Evolutionary conservation across 495 filamentous ascomycete species (phyloP), one percentile per base, ranked within the genome.

Genomic region (Annulohypoxylon nitens): DNA sequence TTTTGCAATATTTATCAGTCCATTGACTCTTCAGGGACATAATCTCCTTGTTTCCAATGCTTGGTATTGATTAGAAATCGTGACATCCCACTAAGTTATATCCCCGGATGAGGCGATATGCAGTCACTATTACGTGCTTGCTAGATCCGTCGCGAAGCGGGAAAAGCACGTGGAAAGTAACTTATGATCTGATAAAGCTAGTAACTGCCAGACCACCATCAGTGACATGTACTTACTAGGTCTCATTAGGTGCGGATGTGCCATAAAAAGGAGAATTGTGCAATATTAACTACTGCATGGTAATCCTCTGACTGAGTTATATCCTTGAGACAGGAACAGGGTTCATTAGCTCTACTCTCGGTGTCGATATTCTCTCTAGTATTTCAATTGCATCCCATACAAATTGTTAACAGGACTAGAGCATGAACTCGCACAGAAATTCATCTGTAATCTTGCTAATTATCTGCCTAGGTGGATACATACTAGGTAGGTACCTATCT

Each of bases 1-100:
- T 26, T 45, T 37, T 54, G 11, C 51, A 45, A 11, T 45, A 23
- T 12, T 16, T 6, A 60, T 58, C 53, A 37, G 43, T 6, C 10
- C 55, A 64, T 69, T 53, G 14, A 34, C 23, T 53, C 48, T 11
- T 37, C 16, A 18, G 20, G 14, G 0, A 30, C 12, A 68, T 11
- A 37, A 54, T 60, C 23, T 67, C 34, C 25, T 33, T 11, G 63
- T 62, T 55, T 59, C 14, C 23, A 34, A 41, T 67, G 58, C 20
- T 65, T 64, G 47, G 55, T 51, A 39, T 26, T 66, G 71, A 65
- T 74, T 74, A 70, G 59, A 69, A 74, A 74, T 70, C 48, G 37
- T 18, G 39, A 26, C 26, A 66, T 59, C 30, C 36, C 7, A 39
- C 41, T 26, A 8, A 41, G 16, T 5, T 55, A 14, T 33, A n/a